Percentiles rank a stretch among this genome's conserved stretches.
phyloP scores from a whole-genome alignment of 495 filamentous ascomycete genomes.

The Xeromyces bisporus region DNA sequence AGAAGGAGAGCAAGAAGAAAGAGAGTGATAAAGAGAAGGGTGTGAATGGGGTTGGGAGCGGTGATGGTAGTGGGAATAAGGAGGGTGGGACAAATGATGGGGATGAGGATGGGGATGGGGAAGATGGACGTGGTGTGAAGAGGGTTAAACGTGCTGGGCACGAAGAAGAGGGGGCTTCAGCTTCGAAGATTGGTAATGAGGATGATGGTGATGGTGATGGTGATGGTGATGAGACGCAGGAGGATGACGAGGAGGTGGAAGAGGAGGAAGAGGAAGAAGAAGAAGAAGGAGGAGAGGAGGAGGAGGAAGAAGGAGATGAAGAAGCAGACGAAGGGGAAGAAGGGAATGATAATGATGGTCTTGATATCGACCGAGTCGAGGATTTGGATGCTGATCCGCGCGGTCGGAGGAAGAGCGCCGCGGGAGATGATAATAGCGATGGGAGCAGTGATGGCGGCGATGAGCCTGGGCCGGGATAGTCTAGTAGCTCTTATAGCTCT shows the following conservation, averaged over 20 bases:
- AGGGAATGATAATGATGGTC: slow-evolving; percentile 24
- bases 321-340: slow-evolving; percentile 23
- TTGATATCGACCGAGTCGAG: slow-evolving; percentile 51
- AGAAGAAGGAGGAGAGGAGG: slow-evolving; percentile 35
- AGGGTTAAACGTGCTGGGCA: slow-evolving; percentile 34
- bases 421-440: slow-evolving; percentile 9
- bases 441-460: slow-evolving; percentile 29
- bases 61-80: slow-evolving; percentile 7
- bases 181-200: slow-evolving; percentile 24
- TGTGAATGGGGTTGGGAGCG: slow-evolving; percentile 4
- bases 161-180: slow-evolving; percentile 26
- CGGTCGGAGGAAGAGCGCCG: slow-evolving; percentile 1
- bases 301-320: slow-evolving; percentile 29
- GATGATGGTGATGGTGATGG: slow-evolving; percentile 37
- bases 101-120: slow-evolving; percentile 28
- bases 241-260: slow-evolving; percentile 36
- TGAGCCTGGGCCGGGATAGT: slow-evolving; percentile 25
- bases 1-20: slow-evolving; percentile 43
- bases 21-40: slow-evolving; percentile 16
- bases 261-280: slow-evolving; percentile 36
- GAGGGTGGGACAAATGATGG: slow-evolving; percentile 19
- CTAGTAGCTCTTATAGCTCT: too few species aligned
- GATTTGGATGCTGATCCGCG: slow-evolving; percentile 28
- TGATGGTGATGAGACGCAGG: slow-evolving; percentile 38
- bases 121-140: slow-evolving; percentile 29